phyloP scores from a whole-genome alignment of 306 rosid genomes.

The Carpinus fangiana region DNA sequence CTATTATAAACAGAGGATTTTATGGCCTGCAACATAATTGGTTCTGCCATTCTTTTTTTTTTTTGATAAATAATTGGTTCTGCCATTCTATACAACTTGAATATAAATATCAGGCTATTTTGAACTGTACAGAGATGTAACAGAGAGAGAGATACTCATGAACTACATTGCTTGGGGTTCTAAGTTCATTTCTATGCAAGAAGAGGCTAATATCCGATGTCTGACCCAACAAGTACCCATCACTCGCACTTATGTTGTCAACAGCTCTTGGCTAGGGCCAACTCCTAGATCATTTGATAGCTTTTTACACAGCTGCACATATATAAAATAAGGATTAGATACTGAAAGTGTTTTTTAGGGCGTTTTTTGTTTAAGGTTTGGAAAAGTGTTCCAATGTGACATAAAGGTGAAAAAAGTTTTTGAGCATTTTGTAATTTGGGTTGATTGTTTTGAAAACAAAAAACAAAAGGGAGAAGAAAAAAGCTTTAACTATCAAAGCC shows the following conservation, averaged over 20 bases:
- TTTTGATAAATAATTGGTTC: not conserved
- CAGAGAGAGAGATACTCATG: not conserved
- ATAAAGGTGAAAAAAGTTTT: too few relatives aligned
- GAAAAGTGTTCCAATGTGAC: too few relatives aligned
- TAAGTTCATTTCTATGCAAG: not conserved
- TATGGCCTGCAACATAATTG: not conserved
- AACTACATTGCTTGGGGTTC: not conserved
- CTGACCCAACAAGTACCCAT: not conserved
- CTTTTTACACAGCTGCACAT: conserved; percentile 73
- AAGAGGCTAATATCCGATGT: not conserved
- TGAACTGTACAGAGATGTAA: not conserved
- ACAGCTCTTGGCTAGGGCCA: conserved; percentile 42
- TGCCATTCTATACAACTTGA: not conserved
- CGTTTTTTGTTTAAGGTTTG: too few relatives aligned
- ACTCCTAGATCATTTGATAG: conserved; percentile 70
- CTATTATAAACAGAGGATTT: not conserved
- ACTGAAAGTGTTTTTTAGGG: not conserved
- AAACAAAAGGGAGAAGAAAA: not conserved
- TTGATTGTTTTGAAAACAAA: too few relatives aligned
- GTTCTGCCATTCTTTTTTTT: not conserved
- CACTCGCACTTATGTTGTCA: conserved; percentile 29
- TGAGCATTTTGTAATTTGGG: too few relatives aligned
- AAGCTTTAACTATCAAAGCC: too few relatives aligned
- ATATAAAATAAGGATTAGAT: not conserved
- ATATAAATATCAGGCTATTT: not conserved